Evolutionary conservation across 208 protist species (phyloP), one percentile per base, ranked within the genome.

Genomic region (Tritrichomonas musculus): DNA sequence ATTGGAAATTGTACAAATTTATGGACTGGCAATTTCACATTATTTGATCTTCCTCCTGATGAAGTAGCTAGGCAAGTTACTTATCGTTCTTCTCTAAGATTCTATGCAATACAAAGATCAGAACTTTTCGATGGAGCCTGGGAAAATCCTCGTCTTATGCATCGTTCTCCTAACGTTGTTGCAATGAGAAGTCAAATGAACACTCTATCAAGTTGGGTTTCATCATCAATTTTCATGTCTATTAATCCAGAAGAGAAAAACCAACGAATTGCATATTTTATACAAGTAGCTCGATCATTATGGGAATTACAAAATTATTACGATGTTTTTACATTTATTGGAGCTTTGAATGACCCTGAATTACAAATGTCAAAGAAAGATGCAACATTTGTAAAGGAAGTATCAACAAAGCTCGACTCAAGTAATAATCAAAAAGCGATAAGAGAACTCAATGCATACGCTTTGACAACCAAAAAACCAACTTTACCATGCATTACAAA

Each of bases 51-150:
- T 39, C 77, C 77, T 27, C 47, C 77, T 17, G 57, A 41, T 33
- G 77, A 88, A 88, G n/a, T 88, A 11, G 77, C 77, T 39, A 25
- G 77, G 57, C 77, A 88, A 47, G 8, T 88, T 3, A 88, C 77
- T 57, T 39, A 57, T 33, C 39, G 33, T 27, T 20, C 77, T 5
- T 88, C 47, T 27, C 25, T 20, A 27, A 60, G 57, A 20, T 88
- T 57, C 57, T 88, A 88, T 57, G 27, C 53, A 20, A 88, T 88
- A 1, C n/a, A 25, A 20, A 41, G 77, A n/a, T 57, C 20, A 33
- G 77, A 88, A 57, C 30, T 88, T 1, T 3, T 88, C 36, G 77
- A 88, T 17, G n/a, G 47, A 22, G 77, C 77, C 5, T 88, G 77
- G 77, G 36, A 25, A 33, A 57, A 25, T 14, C 27, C 44, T 17